phyloP scores from a whole-genome alignment of 73 alveolate species.

The Breviolum minutum region DNA sequence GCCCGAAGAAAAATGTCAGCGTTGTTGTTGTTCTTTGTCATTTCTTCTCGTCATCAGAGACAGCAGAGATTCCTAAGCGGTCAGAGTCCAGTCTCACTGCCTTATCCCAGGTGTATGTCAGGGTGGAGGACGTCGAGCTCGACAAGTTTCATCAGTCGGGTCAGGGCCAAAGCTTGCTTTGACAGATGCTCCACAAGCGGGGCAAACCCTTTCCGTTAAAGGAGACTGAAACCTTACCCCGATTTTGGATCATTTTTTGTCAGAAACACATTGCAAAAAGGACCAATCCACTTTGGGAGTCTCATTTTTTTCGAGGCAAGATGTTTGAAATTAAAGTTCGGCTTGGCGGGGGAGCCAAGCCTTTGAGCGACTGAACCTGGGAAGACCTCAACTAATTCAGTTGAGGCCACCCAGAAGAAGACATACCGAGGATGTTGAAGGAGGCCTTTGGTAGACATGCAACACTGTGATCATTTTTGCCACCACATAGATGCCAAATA shows the following conservation, averaged over 20 bases:
- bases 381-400: neutral
- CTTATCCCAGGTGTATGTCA: neutral
- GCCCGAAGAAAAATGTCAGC: constrained; percentile 2
- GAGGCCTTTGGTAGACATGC: neutral
- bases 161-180: neutral
- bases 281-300: too few relatives aligned
- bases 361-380: neutral
- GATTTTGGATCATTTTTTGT: too few relatives aligned
- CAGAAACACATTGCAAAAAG: too few relatives aligned
- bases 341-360: neutral
- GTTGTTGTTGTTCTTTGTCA: too few relatives aligned
- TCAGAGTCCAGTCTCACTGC: neutral
- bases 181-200: neutral
- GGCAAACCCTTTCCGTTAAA: neutral
- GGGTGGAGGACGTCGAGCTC: neutral
- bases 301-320: neutral
- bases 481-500: neutral
- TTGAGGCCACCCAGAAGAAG: constrained; percentile 1
- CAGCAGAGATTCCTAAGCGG: too few relatives aligned
- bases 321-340: constrained; percentile 1
- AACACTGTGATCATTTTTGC: neutral
- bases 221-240: too few relatives aligned
- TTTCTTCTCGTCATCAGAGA: too few relatives aligned
- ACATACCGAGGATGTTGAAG: constrained; percentile 1
- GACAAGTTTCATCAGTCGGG: constrained; percentile 23